These are phyloP conservation scores for Lipomyces japonicus DNA, from an alignment of 805 yeast species.

Conservation along the genomic window DNA sequence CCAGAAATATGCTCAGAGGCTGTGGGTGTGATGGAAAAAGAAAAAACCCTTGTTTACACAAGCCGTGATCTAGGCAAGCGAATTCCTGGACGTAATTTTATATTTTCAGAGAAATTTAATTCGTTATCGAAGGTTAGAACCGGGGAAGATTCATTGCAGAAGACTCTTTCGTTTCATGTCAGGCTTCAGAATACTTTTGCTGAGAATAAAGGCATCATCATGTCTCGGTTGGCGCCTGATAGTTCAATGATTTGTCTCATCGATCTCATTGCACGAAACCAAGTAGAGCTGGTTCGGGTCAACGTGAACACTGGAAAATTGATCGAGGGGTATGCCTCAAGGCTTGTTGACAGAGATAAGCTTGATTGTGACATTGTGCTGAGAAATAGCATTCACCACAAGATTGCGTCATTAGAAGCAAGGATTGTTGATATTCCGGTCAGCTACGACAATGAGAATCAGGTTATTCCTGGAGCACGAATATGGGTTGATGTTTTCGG, in stretches of 20 bases:
- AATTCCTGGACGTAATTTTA: constrained; percentile 50
- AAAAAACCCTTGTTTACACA: constrained; percentile 41
- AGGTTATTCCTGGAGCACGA: constrained; percentile 48
- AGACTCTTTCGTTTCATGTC: constrained; percentile 47
- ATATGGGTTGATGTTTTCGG: constrained; percentile 73
- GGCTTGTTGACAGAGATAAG: constrained; percentile 64
- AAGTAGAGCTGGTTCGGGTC: constrained; percentile 48
- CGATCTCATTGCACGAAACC: constrained; percentile 47
- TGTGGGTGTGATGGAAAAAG: constrained; percentile 46
- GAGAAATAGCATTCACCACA: constrained; percentile 29
- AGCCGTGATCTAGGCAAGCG: constrained; percentile 36
- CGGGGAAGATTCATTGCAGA: constrained; percentile 40
- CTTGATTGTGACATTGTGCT: constrained; percentile 61
- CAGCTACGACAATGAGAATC: constrained; percentile 15
- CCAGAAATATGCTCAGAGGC: constrained; percentile 51
- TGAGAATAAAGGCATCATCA: constrained; percentile 51
- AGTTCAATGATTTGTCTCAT: constrained; percentile 61
- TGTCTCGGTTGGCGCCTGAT: constrained; percentile 55
- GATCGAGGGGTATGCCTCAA: constrained; percentile 68
- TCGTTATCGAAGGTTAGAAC: constrained; percentile 42
- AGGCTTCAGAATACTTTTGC: constrained; percentile 43
- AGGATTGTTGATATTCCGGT: constrained; percentile 11
- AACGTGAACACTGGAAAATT: constrained; percentile 47
- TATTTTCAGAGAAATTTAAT: constrained; percentile 53
- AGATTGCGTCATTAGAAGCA: constrained; percentile 11